A percentile compares a stretch with the other conserved stretches of the same genome.
Evolutionary conservation across 805 yeast genomes (phyloP).

Genomic region (Hanseniaspora nectarophila): DNA sequence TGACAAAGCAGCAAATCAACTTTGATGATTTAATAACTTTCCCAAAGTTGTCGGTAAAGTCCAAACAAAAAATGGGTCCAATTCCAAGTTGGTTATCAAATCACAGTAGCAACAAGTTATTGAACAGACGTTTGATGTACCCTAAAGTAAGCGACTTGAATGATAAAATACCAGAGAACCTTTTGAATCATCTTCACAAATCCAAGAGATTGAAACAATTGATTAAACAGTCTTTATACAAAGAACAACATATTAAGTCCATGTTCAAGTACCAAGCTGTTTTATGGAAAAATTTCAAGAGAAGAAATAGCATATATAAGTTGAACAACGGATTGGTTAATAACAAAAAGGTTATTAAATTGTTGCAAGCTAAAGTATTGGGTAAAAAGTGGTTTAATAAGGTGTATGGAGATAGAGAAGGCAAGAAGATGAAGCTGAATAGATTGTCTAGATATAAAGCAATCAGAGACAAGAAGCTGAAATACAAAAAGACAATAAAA

Average conservation of each 20-base stretch:
- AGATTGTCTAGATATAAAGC: slow-evolving; percentile 3
- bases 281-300: slow-evolving; percentile 7
- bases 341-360: neutral
- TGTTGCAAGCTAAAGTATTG: neutral
- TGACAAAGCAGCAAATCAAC: neutral
- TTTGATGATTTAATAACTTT: neutral
- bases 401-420: slow-evolving; percentile 10
- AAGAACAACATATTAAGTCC: slow-evolving; percentile 10
- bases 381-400: slow-evolving; percentile 10
- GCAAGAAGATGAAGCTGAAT: neutral
- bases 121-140: slow-evolving; percentile 8
- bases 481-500: neutral
- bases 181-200: slow-evolving; percentile 8
- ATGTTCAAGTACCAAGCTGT: slow-evolving; percentile 13
- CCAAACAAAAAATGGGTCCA: slow-evolving; percentile 3
- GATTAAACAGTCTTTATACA: slow-evolving; percentile 7
- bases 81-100: slow-evolving; percentile 4
- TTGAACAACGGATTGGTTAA: neutral
- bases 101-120: slow-evolving; percentile 1
- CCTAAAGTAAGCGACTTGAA: slow-evolving; percentile 8
- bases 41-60: neutral
- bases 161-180: neutral
- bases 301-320: slow-evolving; percentile 10
- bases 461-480: slow-evolving; percentile 8
- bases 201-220: neutral